Conservation (phyloP, 2,329 filamentous ascomycete species). For the Fusarium anguioides region DNA sequence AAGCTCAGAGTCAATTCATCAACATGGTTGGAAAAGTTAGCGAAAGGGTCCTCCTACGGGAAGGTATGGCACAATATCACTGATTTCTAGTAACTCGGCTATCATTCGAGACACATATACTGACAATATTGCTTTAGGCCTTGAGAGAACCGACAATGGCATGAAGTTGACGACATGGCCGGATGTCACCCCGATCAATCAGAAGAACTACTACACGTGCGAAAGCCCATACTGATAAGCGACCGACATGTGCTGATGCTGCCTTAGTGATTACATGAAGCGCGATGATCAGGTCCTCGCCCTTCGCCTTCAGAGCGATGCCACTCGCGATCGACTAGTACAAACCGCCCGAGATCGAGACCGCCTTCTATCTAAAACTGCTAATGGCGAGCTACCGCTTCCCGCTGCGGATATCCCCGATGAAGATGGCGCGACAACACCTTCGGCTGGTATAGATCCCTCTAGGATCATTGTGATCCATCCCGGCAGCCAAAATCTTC, state of each 20-base stretch:
- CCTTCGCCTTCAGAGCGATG: constrained; percentile 87
- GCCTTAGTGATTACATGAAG: constrained; percentile 90
- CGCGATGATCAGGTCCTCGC: constrained; percentile 96
- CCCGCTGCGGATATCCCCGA: constrained; percentile 69
- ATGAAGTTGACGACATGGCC: constrained; percentile 97
- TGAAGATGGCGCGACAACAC: constrained; percentile 66
- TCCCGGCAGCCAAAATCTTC: constrained; percentile 92
- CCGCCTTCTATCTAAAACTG: constrained; percentile 81
- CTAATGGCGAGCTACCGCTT: constrained; percentile 72
- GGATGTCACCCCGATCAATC: constrained; percentile 91
- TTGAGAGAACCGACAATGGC: constrained; percentile 97
- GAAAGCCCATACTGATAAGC: not conserved
- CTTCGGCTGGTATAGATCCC: constrained; percentile 73
- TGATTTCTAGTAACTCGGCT: constrained; percentile 10
- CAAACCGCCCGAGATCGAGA: constrained; percentile 90
- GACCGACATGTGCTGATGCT: constrained; percentile 26
- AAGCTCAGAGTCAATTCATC: constrained; percentile 22
- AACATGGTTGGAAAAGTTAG: constrained; percentile 73
- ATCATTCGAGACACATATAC: constrained; percentile 32
- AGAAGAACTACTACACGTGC: constrained; percentile 99
- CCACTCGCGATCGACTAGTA: constrained; percentile 83
- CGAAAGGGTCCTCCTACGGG: constrained; percentile 71
- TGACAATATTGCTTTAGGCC: constrained; percentile 66
- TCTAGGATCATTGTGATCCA: constrained; percentile 96
- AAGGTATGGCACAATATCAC: constrained; percentile 57